Base-by-base conservation (phyloP, 768 basidiomycete genomes). In the Mycena maculata region DNA sequence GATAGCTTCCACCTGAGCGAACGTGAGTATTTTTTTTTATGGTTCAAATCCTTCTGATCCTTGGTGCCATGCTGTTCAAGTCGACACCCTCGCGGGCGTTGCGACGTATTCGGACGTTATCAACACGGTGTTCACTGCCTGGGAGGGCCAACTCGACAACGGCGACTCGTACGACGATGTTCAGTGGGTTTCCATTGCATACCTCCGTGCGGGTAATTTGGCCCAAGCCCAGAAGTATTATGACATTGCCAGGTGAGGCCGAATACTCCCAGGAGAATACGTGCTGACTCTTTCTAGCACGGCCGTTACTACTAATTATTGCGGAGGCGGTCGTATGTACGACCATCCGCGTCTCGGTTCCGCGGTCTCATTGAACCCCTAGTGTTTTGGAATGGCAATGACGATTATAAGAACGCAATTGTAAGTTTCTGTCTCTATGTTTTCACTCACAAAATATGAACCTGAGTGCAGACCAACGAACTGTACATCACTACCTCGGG, bases 401-500 rank as follows among this genome's bases (percentile, higher is more conserved):
- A 55, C 47, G 66, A 71, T 47, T 71, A 71, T 33, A 71, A 71
- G 58, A 71, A 71, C 44, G 70, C 70, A 23, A 56, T 71, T 42
- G 70, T 71, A 23, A 23, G 59, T 49, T 39, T 13, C 3, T 39
- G 1, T 2, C 39, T 38, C 8, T 3, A 41, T 33, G 6, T 23
- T 23, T 8, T 27, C 38, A 1, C 13, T 18, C 13, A 38, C 11
- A 10, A 11, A 10, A 4, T 36, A 16, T 38, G 0, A 39, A 9
- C 2, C 15, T 20, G n/a, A 2, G 20, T 33, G 0, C 27, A 71
- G 70, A 71, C 70, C n/a, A 71, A 69, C 52, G 70, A 71, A 47
- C 60, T 71, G 15, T 71, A 69, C 25, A 69, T 69, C 23, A 65
- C 68, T 23, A 52, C 59, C 25, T 71, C 70, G 15, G 70, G 70